Evolutionary conservation across 2,329 filamentous ascomycete species (phyloP).

Genomic region (Eutypa lata): DNA sequence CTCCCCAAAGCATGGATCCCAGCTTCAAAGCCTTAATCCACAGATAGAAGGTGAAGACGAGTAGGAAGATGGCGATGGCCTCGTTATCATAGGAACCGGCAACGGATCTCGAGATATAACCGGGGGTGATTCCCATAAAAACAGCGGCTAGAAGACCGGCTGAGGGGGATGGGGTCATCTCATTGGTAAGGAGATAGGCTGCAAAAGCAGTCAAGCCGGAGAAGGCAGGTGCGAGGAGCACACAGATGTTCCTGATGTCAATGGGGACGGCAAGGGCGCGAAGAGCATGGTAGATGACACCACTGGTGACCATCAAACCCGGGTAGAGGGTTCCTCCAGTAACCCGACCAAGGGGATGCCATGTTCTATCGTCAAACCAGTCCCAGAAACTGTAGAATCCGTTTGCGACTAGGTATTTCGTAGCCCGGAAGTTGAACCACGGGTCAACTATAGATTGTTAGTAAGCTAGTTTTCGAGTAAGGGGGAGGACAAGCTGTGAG

Average conservation of each 20-base stretch:
- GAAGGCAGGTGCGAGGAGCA: conserved; percentile 89
- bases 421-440: conserved; percentile 99
- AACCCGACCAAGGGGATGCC: conserved; percentile 97
- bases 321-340: conserved; percentile 98
- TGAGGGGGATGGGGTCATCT: conserved; percentile 94
- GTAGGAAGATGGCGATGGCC: conserved; percentile 96
- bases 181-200: conserved; percentile 90
- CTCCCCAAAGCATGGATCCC: conserved; percentile 95
- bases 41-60: conserved; percentile 97
- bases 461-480: conserved; percentile 10
- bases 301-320: conserved; percentile 98
- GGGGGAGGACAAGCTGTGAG: conserved; percentile 15
- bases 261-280: conserved; percentile 86
- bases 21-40: conserved; percentile 99
- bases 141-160: conserved; percentile 89
- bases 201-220: conserved; percentile 92
- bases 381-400: conserved; percentile 99
- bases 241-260: conserved; percentile 98
- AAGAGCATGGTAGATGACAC: conserved; percentile 91
- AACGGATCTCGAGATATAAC: conserved; percentile 96
- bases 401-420: conserved; percentile 94
- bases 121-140: conserved; percentile 97
- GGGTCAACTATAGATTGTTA: conserved; percentile 73
- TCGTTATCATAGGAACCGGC: conserved; percentile 99
- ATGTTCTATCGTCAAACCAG: conserved; percentile 99